Evolutionary conservation across 495 filamentous ascomycete species (phyloP), one percentile per base, ranked within the genome.

Genomic region (Pyrenula aspistea): DNA sequence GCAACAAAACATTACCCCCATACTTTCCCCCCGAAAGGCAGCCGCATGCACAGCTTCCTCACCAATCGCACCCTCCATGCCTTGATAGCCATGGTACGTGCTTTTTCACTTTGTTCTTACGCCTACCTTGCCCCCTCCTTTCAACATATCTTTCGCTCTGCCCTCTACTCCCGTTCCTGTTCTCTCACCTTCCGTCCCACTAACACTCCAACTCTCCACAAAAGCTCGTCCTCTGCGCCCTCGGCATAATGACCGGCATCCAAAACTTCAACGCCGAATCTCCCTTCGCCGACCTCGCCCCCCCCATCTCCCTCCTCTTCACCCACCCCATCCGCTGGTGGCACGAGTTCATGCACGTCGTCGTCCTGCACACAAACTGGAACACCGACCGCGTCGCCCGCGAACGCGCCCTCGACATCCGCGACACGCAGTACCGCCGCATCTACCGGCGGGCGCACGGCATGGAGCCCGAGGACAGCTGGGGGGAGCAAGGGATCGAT

Each of bases 401-500:
- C 68, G 80, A 80, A 72, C 77, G 90, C 47, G 72, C 77, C 56
- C 74, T 75, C 58, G 78, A 80, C 25, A 70, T 85, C 57, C 87
- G 93, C 47, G 91, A 96, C 72, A 84, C 87, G 36, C 73, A 80
- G 66, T 93, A 94, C 80, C 75, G 91, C 59, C 73, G 73, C 49
- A 78, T 84, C 68, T 96, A 87, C 68, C 82, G 88, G 52, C 80
- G 85, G 72, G 89, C 87, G 54, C 89, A 95, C 77, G 90, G 89
- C 10, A 62, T 58, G 20, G 57, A n/a, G 20, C 55, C 60, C 47
- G 56, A 55, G 59, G 65, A 58, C 54, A 55, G 55, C 56, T 51
- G 23, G 24, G 60, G 58, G 61, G 65, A 47, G 23, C 59, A 24
- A 42, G 60, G 42, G 49, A 65, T 64, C 22, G 71, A 68, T 62